Evolutionary conservation across 371 early-diverging fungal genomes (phyloP).

Genomic region (Capniomyces stellatus): DNA sequence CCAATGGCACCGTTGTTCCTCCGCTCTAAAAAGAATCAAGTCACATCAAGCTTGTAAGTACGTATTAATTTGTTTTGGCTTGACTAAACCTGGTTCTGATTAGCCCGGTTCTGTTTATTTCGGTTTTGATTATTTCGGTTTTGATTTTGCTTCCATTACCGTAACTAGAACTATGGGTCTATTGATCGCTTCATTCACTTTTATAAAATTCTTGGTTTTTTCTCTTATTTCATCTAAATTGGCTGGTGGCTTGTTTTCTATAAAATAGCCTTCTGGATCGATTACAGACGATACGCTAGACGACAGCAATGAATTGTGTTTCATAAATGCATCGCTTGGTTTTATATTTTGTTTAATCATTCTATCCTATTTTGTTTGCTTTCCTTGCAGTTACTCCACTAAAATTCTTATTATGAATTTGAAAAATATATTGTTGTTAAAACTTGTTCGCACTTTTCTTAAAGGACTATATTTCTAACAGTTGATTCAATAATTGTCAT

Average conservation of each 20-base stretch:
- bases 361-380: no score
- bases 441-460: no score
- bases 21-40: conserved; percentile 36
- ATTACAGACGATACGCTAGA: conserved; percentile 10
- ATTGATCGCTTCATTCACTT: conserved; percentile 28
- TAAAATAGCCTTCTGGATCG: conserved; percentile 66
- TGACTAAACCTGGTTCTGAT: no score
- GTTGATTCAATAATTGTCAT: no score
- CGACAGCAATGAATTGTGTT: not conserved
- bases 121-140: no score
- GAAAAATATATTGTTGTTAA: no score
- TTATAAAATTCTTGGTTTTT: conserved; percentile 48
- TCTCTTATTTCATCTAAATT: conserved; percentile 42
- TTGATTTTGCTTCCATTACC: no score
- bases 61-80: no score
- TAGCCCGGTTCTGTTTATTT: no score
- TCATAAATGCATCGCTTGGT: not conserved
- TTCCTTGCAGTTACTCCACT: no score
- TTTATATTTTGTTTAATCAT: conserved; percentile 7
- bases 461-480: no score
- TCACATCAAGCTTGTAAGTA: not conserved
- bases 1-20: conserved; percentile 93
- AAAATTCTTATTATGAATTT: no score
- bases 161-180: conserved; percentile 29
- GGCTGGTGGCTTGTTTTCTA: conserved; percentile 50